These are phyloP conservation scores for Acanthamoeba sp. DNA, from an alignment of 208 protist genomes.

Conservation along the genomic window DNA sequence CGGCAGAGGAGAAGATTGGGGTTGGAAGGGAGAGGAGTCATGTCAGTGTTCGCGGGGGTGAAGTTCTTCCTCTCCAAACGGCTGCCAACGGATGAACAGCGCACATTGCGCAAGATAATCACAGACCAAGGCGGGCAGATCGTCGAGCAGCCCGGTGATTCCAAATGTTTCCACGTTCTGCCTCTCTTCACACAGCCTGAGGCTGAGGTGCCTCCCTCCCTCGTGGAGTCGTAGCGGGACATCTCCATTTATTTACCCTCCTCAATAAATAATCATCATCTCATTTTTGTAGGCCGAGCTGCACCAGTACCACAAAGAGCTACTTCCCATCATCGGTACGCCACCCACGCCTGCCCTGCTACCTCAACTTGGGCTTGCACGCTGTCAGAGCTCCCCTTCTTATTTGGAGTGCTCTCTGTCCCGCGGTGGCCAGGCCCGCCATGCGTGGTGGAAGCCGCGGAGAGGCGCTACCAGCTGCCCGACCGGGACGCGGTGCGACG, in stretches of 20 bases:
- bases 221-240: background rate
- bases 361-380: background rate
- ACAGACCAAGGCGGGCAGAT: background rate
- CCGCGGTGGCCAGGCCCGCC: constrained; percentile 13
- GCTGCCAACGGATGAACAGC: constrained; percentile 1
- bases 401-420: background rate
- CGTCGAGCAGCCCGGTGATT: constrained; percentile 29
- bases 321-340: constrained; percentile 21
- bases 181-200: constrained; percentile 46
- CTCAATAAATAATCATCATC: background rate
- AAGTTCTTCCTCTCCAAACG: constrained; percentile 57
- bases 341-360: background rate
- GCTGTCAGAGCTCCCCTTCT: too few relatives aligned
- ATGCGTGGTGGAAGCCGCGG: constrained; percentile 15
- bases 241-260: background rate
- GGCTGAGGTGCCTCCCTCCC: background rate
- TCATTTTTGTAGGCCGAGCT: background rate
- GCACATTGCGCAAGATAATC: constrained; percentile 17
- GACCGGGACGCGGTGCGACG: background rate
- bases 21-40: background rate
- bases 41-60: constrained; percentile 2
- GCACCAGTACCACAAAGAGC: background rate
- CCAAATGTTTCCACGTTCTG: constrained; percentile 50
- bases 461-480: constrained; percentile 13
- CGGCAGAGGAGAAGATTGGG: background rate